Evolutionary conservation across 257 asterid genomes (phyloP).

Genomic region (Ajuga chamaepitys): DNA sequence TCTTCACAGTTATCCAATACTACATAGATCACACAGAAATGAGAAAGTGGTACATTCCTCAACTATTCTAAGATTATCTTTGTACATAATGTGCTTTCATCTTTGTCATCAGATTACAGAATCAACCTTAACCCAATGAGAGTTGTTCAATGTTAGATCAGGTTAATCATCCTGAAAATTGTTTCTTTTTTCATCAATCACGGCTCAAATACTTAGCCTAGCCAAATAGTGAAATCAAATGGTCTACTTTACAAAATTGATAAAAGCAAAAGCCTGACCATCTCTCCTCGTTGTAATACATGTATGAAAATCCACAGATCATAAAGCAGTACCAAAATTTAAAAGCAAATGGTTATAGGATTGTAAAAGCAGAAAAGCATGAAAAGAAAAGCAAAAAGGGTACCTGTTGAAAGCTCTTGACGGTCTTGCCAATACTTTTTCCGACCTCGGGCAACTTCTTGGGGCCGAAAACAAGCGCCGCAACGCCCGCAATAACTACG

Average conservation of each 20-base stretch:
- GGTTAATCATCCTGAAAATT: too few species aligned
- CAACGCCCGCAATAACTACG: constrained; percentile 73
- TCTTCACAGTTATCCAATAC: not conserved
- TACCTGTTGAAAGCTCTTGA: constrained; percentile 87
- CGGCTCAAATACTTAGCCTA: too few species aligned
- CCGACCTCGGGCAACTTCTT: constrained; percentile 82
- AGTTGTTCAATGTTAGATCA: too few species aligned
- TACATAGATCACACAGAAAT: not conserved
- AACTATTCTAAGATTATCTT: not conserved
- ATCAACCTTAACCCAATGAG: constrained; percentile 5
- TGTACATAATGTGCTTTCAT: not conserved
- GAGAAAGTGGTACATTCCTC: too few species aligned
- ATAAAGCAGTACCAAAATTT: not conserved
- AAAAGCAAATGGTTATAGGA: not conserved
- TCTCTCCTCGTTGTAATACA: too few species aligned
- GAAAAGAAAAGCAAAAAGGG: not conserved
- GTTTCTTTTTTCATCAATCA: too few species aligned
- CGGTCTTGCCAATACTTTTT: constrained; percentile 64
- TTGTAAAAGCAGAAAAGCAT: not conserved
- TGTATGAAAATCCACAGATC: not conserved
- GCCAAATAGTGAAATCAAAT: too few species aligned
- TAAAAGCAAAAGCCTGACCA: not conserved
- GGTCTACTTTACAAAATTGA: not conserved
- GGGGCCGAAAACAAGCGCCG: constrained; percentile 71
- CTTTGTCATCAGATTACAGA: not conserved